These are phyloP conservation scores for Ophiocordyceps unilateralis DNA, from an alignment of 2,329 filamentous ascomycete genomes.

Conservation along the genomic window DNA sequence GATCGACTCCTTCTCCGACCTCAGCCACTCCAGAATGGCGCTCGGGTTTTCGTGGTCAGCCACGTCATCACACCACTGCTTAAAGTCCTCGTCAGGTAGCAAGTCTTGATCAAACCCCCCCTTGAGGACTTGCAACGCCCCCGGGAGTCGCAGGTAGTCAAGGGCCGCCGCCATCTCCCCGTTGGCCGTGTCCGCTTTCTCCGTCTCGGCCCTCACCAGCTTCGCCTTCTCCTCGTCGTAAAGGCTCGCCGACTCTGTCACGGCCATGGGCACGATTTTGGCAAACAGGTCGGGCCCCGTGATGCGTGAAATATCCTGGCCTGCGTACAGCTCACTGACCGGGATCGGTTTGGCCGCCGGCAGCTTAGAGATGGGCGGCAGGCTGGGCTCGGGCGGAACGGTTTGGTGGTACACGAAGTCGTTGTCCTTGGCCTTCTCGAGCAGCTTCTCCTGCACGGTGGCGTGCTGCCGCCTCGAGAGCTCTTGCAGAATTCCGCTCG, in stretches of 20 bases:
- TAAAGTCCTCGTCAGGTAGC: constrained; percentile 76
- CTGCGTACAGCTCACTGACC: constrained; percentile 89
- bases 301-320: constrained; percentile 91
- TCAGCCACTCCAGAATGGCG: constrained; percentile 62
- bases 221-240: constrained; percentile 99
- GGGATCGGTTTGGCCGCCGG: constrained; percentile 94
- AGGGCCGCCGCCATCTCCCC: constrained; percentile 90
- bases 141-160: constrained; percentile 81
- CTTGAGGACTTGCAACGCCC: constrained; percentile 78
- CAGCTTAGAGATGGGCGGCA: constrained; percentile 72
- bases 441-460: constrained; percentile 65
- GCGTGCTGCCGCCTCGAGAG: constrained; percentile 69
- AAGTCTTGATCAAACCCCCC: constrained; percentile 84
- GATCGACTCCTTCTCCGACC: constrained; percentile 61
- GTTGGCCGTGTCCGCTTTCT: constrained; percentile 82
- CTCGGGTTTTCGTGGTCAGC: constrained; percentile 68
- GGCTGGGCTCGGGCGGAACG: constrained; percentile 68
- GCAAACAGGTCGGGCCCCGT: constrained; percentile 95
- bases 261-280: constrained; percentile 88
- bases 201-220: constrained; percentile 78
- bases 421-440: constrained; percentile 72
- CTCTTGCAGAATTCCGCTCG: constrained; percentile 55
- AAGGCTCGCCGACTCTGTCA: constrained; percentile 89
- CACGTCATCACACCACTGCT: constrained; percentile 85
- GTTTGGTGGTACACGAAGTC: constrained; percentile 97